Percentiles rank a stretch among this genome's conserved stretches.
phyloP scores from a whole-genome alignment of 2,329 filamentous ascomycete species.

The Pseudocercospora eumusae region DNA sequence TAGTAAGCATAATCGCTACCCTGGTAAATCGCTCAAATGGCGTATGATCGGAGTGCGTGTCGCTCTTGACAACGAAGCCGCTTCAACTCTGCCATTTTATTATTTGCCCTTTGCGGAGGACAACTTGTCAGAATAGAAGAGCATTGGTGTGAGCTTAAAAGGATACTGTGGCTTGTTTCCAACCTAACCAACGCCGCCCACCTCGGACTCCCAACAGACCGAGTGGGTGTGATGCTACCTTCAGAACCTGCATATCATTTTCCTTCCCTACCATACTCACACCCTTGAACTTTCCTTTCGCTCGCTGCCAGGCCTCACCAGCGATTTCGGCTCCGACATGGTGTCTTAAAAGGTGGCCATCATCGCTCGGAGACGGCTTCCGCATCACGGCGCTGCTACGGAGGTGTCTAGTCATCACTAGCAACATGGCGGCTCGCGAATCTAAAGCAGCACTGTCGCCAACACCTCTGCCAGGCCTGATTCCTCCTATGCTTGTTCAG shows the following conservation, averaged over 20 bases:
- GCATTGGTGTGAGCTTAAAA: conserved; percentile 8
- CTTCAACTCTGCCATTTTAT: neutral
- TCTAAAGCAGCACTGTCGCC: conserved; percentile 12
- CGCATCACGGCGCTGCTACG: conserved; percentile 10
- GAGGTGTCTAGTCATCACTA: conserved; percentile 4
- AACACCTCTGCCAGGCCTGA: conserved; percentile 19
- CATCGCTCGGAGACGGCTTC: neutral
- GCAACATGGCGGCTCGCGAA: conserved; percentile 2
- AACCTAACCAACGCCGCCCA: neutral
- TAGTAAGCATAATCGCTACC: conserved; percentile 5
- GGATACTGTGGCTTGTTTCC: conserved; percentile 1
- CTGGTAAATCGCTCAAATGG: conserved; percentile 5
- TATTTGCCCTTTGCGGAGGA: neutral
- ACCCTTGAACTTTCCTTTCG: neutral
- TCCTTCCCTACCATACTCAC: neutral
- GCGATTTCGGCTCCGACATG: neutral
- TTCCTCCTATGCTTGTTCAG: conserved; percentile 36
- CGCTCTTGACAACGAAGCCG: neutral
- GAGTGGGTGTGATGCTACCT: conserved; percentile 6
- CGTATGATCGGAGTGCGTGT: neutral
- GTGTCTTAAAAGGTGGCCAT: neutral
- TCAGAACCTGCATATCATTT: neutral
- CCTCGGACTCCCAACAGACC: neutral
- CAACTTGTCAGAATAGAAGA: neutral
- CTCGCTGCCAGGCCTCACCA: neutral